These are phyloP conservation scores for Cercophora samala DNA, from an alignment of 495 filamentous ascomycete genomes.

Conservation along the genomic window DNA sequence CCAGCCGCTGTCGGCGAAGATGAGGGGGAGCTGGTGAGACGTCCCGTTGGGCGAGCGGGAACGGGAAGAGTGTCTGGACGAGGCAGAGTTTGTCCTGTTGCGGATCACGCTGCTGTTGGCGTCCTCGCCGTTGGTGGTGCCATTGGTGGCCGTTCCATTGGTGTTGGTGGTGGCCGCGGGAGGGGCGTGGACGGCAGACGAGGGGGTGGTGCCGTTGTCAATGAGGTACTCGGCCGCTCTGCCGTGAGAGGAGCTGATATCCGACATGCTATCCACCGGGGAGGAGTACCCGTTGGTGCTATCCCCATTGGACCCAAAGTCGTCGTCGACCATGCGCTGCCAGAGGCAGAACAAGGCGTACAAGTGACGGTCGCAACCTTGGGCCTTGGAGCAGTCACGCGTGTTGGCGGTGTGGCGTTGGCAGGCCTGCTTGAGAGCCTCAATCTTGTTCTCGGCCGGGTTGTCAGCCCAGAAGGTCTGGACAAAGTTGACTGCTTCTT, in stretches of 20 bases:
- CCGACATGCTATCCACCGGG: constrained; percentile 50
- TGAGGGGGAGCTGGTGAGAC: constrained; percentile 57
- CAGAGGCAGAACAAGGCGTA: constrained; percentile 94
- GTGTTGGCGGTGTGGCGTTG: constrained; percentile 77
- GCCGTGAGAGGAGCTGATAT: constrained; percentile 51
- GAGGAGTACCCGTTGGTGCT: constrained; percentile 57
- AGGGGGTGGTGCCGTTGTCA: constrained; percentile 25
- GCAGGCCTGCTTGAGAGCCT: constrained; percentile 77
- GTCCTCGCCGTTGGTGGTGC: constrained; percentile 28
- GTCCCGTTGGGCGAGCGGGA: neutral
- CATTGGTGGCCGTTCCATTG: constrained; percentile 34
- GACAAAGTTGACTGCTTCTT: constrained; percentile 79
- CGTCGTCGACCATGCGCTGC: constrained; percentile 82
- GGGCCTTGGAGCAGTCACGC: constrained; percentile 81
- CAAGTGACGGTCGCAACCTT: constrained; percentile 90
- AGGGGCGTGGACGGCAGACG: constrained; percentile 34
- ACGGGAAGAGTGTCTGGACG: constrained; percentile 37
- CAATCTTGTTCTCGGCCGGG: constrained; percentile 74
- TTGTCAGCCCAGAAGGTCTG: constrained; percentile 94
- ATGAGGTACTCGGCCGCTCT: constrained; percentile 42
- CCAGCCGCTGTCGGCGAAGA: constrained; percentile 90
- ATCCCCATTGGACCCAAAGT: constrained; percentile 53
- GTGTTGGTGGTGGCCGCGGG: constrained; percentile 27
- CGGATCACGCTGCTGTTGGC: constrained; percentile 7
- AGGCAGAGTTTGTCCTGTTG: constrained; percentile 28